A percentile compares a stretch with the other conserved stretches of the same genome.
Conservation (phyloP, 345 rosid species). For the Hibiscus trionum region DNA sequence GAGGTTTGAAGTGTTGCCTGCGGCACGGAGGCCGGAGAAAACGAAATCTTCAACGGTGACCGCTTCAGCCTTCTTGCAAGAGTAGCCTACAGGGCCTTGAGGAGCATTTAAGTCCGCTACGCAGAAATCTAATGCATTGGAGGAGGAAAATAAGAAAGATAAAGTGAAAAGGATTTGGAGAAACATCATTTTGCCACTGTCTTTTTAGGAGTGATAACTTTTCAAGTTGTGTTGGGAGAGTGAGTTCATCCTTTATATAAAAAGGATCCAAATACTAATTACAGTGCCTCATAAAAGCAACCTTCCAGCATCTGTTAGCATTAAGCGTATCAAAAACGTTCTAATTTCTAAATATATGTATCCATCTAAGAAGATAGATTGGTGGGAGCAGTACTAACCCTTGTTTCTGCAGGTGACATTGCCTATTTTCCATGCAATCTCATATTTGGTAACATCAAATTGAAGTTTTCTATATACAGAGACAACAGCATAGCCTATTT, state of each 20-base stretch:
- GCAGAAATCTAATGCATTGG: slow-evolving; percentile 67
- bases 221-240: neutral
- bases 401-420: neutral
- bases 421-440: neutral
- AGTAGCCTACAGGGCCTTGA: slow-evolving; percentile 58
- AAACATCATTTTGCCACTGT: slow-evolving; percentile 22
- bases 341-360: neutral
- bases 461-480: too few relatives aligned
- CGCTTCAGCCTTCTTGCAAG: slow-evolving; percentile 48
- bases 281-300: neutral
- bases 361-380: neutral
- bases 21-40: slow-evolving; percentile 43
- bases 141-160: slow-evolving; percentile 38
- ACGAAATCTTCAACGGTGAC: slow-evolving; percentile 57
- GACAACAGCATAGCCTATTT: neutral
- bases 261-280: neutral
- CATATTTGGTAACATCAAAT: too few relatives aligned
- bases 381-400: neutral
- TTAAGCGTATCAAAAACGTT: too few relatives aligned
- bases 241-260: slow-evolving; percentile 14
- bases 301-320: too few relatives aligned
- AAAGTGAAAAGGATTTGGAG: slow-evolving; percentile 31
- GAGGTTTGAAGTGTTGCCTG: slow-evolving; percentile 58
- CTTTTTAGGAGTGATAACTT: neutral
- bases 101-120: slow-evolving; percentile 51